A percentile compares a stretch with the other conserved stretches of the same genome.
Conservation (phyloP, 2,329 filamentous ascomycete genomes). For the Bipolaris bicolor region DNA sequence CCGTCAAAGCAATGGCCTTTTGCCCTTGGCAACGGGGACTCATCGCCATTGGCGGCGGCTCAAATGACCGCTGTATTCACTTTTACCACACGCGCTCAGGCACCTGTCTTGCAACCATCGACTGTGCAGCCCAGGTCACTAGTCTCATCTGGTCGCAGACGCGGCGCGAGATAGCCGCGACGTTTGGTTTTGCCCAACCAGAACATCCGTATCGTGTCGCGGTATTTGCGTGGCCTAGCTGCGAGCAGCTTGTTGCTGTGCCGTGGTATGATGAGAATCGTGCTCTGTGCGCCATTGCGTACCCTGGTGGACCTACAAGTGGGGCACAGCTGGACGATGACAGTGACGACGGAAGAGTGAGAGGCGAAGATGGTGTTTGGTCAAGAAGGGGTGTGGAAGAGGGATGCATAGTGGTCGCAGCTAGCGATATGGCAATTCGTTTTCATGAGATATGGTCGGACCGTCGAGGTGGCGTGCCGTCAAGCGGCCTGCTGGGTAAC, state of each 20-base stretch:
- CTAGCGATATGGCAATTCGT: constrained; percentile 89
- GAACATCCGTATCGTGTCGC: constrained; percentile 89
- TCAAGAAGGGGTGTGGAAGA: constrained; percentile 67
- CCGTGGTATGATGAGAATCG: constrained; percentile 81
- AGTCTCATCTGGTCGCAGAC: constrained; percentile 88
- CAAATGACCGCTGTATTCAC: constrained; percentile 93
- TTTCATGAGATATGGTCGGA: constrained; percentile 95
- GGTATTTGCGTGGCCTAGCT: constrained; percentile 93
- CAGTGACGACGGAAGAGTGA: constrained; percentile 33
- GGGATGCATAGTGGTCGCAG: constrained; percentile 87
- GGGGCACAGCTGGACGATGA: constrained; percentile 8
- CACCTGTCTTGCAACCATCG: constrained; percentile 83
- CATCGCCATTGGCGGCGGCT: constrained; percentile 88
- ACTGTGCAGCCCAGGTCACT: constrained; percentile 91
- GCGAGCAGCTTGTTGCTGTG: constrained; percentile 81
- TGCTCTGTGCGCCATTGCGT: constrained; percentile 86
- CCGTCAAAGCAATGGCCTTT: constrained; percentile 96
- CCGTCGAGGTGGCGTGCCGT: constrained; percentile 53
- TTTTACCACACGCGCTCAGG: constrained; percentile 91
- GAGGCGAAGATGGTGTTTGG: constrained; percentile 61
- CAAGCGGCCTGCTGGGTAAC: constrained; percentile 55
- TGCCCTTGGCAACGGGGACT: constrained; percentile 91
- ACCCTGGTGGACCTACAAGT: constrained; percentile 68
- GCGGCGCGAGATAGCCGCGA: constrained; percentile 85
- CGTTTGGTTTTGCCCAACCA: constrained; percentile 90